Conservation (phyloP, 169 alveolate genomes). For the Plasmodium blacklocki region DNA sequence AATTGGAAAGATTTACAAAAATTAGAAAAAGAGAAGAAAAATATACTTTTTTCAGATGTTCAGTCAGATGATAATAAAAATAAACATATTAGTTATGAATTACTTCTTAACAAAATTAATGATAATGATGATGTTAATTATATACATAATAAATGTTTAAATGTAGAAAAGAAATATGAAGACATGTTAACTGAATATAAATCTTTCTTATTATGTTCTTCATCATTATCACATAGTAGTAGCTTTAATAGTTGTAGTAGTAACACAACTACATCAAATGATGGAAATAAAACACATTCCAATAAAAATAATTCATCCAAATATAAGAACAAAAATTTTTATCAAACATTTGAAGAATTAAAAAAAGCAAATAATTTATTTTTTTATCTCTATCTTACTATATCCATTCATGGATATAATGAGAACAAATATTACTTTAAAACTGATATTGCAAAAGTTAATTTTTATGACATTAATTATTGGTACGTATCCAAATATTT, state of each 20-base stretch:
- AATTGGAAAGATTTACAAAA: conserved; percentile 66
- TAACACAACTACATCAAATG: conserved; percentile 59
- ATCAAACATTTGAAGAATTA: conserved; percentile 73
- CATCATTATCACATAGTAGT: conserved; percentile 70
- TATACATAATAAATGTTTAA: conserved; percentile 53
- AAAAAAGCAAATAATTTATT: conserved; percentile 75
- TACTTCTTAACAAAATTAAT: conserved; percentile 35
- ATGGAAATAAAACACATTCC: conserved; percentile 22
- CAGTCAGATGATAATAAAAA: conserved; percentile 75
- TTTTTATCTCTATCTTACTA: conserved; percentile 66
- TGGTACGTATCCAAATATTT: conserved; percentile 28
- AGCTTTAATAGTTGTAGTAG: conserved; percentile 76
- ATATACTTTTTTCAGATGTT: conserved; percentile 53
- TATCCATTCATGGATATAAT: conserved; percentile 73
- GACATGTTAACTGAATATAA: conserved; percentile 76
- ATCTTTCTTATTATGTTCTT: conserved; percentile 68
- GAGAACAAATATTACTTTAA: conserved; percentile 73
- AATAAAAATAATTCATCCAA: conserved; percentile 44
- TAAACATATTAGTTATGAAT: conserved; percentile 29
- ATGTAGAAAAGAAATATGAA: conserved; percentile 70
- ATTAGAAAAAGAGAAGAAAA: conserved; percentile 75
- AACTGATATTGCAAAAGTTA: conserved; percentile 76
- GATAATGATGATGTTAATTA: conserved; percentile 73
- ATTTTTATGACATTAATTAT: conserved; percentile 70
- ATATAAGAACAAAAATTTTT: conserved; percentile 40